A percentile compares a stretch with the other conserved stretches of the same genome.
Conservation (phyloP, 164 flowering plant genomes). For the Berberis thunbergii region DNA sequence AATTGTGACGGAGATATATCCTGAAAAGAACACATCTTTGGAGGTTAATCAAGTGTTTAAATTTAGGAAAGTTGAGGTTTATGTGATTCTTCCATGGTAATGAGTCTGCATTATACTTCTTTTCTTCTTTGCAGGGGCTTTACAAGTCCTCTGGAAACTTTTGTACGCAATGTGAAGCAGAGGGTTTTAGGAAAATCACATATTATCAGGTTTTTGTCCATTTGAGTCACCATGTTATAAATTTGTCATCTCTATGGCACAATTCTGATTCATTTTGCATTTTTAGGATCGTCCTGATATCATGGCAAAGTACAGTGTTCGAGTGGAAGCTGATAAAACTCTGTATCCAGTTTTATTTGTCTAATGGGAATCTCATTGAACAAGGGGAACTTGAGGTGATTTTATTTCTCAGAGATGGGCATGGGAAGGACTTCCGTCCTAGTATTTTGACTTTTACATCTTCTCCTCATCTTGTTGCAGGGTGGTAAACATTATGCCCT, state of each 20-base stretch:
- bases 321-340: too few species aligned
- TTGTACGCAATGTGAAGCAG: too few species aligned
- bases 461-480: conserved; percentile 25
- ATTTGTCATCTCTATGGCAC: too few species aligned
- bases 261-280: too few species aligned
- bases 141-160: conserved; percentile 6
- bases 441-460: background rate
- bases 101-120: background rate
- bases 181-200: too few species aligned
- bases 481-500: conserved; percentile 82
- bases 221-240: too few species aligned
- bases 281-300: too few species aligned
- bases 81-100: background rate
- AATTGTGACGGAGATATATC: conserved; percentile 73
- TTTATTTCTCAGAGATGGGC: conserved; percentile 1
- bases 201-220: too few species aligned
- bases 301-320: too few species aligned
- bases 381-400: conserved; percentile 56
- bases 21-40: conserved; percentile 84
- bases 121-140: conserved; percentile 55
- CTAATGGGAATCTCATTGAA: too few species aligned
- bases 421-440: background rate
- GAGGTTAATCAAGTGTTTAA: conserved; percentile 44
- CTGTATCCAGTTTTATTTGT: too few species aligned
- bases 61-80: background rate